These are phyloP conservation scores for Hsuehochloa calcarea DNA, from an alignment of 176 grass and related monocot species.

Conservation along the genomic window DNA sequence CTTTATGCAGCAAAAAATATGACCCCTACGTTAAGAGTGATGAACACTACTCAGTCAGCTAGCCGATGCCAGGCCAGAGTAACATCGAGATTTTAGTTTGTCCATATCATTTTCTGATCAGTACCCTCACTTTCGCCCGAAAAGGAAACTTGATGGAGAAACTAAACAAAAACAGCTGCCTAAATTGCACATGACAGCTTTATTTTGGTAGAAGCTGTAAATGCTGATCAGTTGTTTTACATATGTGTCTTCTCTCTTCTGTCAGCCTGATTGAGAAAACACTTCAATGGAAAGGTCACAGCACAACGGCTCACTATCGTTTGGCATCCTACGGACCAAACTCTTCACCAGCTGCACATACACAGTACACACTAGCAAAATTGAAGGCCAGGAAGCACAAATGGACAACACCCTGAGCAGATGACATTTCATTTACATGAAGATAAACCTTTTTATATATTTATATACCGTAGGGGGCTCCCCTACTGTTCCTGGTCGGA, in stretches of 20 bases:
- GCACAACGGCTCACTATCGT: not conserved
- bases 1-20: too few species aligned
- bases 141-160: constrained; percentile 23
- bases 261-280: not conserved
- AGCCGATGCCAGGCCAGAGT: not conserved
- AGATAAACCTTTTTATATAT: too few species aligned
- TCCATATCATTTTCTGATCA: not conserved
- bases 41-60: not conserved
- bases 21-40: not conserved
- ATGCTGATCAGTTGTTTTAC: not conserved
- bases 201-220: not conserved
- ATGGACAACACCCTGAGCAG: not conserved
- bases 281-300: not conserved
- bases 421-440: constrained; percentile 25
- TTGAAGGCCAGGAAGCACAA: not conserved
- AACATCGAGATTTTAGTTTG: not conserved
- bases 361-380: not conserved
- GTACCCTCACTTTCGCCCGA: constrained; percentile 8
- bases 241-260: not conserved
- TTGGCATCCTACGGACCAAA: not conserved
- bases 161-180: not conserved
- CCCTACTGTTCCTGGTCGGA: too few species aligned
- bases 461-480: too few species aligned
- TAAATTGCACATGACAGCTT: not conserved
- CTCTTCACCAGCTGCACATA: too few species aligned